phyloP scores from a whole-genome alignment of 192 early-diverging fungal species.

The Diversispora eburnea region DNA sequence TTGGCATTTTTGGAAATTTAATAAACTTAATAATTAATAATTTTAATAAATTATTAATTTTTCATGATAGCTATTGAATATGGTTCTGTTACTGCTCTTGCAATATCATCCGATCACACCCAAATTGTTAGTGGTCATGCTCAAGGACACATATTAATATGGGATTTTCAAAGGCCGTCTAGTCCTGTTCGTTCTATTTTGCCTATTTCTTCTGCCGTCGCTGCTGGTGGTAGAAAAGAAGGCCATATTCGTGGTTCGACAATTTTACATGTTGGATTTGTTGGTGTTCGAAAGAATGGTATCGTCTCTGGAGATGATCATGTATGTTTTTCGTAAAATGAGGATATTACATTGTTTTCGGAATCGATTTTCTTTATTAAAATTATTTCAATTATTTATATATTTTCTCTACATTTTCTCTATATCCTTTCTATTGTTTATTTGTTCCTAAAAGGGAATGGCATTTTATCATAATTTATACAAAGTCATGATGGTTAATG shows the following conservation, averaged over 20 bases:
- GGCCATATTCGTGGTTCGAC: slow-evolving; percentile 55
- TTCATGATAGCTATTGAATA: slow-evolving; percentile 43
- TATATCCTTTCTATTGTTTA: too few species aligned
- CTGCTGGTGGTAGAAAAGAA: slow-evolving; percentile 48
- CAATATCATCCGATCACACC: slow-evolving; percentile 54
- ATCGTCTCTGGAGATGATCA: slow-evolving; percentile 56
- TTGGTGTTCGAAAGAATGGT: slow-evolving; percentile 52
- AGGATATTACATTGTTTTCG: not conserved
- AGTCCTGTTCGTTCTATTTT: slow-evolving; percentile 48
- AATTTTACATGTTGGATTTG: slow-evolving; percentile 55
- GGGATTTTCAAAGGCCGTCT: slow-evolving; percentile 49
- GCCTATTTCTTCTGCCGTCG: slow-evolving; percentile 44
- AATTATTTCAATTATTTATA: not conserved
- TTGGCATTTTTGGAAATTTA: not conserved
- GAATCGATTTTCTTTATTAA: not conserved
- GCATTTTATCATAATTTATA: slow-evolving; percentile 57
- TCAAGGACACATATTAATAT: slow-evolving; percentile 53
- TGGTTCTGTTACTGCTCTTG: slow-evolving; percentile 54
- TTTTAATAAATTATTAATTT: slow-evolving; percentile 27
- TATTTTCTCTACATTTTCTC: too few species aligned
- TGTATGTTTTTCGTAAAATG: slow-evolving; percentile 22
- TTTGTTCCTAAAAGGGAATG: slow-evolving; percentile 43
- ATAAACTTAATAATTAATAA: not conserved
- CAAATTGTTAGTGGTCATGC: slow-evolving; percentile 54
- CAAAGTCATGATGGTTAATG: slow-evolving; percentile 58